These are phyloP conservation scores for Halophytophthora batemanensis DNA, from an alignment of 352 stramenopile species.

Conservation along the genomic window DNA sequence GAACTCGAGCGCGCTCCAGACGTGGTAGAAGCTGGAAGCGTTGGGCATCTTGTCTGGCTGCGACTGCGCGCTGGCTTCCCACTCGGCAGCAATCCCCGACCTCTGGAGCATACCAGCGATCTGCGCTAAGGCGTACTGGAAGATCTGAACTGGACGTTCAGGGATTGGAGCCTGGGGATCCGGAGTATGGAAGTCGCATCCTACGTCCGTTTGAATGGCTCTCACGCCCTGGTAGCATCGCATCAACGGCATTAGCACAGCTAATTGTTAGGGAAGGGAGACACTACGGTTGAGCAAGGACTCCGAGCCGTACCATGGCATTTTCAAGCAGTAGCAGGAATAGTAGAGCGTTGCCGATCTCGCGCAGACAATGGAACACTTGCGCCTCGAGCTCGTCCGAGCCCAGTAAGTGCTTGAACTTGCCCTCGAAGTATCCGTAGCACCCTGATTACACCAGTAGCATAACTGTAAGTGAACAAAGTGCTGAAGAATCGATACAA, in stretches of 20 bases:
- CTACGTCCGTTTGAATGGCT: slow-evolving; percentile 8
- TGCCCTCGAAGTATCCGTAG: slow-evolving; percentile 80
- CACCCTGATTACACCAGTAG: slow-evolving; percentile 28
- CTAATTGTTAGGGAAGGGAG: background rate
- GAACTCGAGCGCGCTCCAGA: slow-evolving; percentile 68
- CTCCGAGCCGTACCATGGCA: slow-evolving; percentile 23
- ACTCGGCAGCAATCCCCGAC: slow-evolving; percentile 35
- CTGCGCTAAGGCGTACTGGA: slow-evolving; percentile 20
- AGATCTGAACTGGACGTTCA: slow-evolving; percentile 11
- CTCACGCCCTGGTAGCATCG: slow-evolving; percentile 8
- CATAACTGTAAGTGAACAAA: background rate
- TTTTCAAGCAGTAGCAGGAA: slow-evolving; percentile 50
- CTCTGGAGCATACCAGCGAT: slow-evolving; percentile 29
- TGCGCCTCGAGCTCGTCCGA: slow-evolving; percentile 77
- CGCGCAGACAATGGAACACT: slow-evolving; percentile 78
- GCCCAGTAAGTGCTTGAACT: slow-evolving; percentile 77
- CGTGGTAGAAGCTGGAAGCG: slow-evolving; percentile 50
- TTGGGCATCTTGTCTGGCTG: slow-evolving; percentile 46
- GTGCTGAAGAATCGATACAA: no score
- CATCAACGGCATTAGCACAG: background rate
- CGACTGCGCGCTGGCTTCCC: slow-evolving; percentile 28
- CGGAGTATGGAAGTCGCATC: background rate
- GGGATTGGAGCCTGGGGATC: background rate
- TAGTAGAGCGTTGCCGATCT: slow-evolving; percentile 74
- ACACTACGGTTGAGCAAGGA: background rate